These are phyloP conservation scores for Bruguiera hainesii DNA, from an alignment of 441 rosid genomes.

Conservation along the genomic window DNA sequence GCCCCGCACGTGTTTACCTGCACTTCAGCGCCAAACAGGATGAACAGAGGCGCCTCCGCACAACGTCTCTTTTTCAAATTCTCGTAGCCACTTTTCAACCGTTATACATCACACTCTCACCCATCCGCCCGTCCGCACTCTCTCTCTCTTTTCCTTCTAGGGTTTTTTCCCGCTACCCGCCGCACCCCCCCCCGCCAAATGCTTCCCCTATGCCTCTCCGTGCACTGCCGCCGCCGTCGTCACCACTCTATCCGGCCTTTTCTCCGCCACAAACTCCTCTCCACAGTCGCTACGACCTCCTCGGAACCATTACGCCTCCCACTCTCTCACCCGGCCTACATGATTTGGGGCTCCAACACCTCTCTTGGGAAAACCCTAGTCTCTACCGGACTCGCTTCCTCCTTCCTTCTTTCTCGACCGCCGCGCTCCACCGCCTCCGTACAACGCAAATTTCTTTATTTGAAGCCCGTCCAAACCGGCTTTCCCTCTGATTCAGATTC, in stretches of 20 bases:
- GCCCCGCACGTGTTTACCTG: no score
- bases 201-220: constrained; percentile 18
- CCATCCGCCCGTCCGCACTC: background rate
- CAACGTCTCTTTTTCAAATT: no score
- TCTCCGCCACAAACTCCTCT: constrained; percentile 21
- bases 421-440: constrained; percentile 24
- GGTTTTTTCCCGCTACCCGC: background rate
- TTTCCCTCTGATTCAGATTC: constrained; percentile 92
- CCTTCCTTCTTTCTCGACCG: constrained; percentile 58
- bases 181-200: constrained; percentile 7
- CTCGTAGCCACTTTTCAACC: no score
- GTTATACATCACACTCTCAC: no score
- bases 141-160: background rate
- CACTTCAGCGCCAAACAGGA: no score
- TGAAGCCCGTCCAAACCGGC: constrained; percentile 89
- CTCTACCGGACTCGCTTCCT: constrained; percentile 82
- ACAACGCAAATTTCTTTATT: constrained; percentile 49
- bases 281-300: constrained; percentile 18
- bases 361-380: constrained; percentile 94
- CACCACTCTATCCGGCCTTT: constrained; percentile 23
- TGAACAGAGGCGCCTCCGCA: no score
- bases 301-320: constrained; percentile 37
- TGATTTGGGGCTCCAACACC: constrained; percentile 87
- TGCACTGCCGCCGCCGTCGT: constrained; percentile 19
- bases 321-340: constrained; percentile 65